Base-by-base conservation (phyloP, 306 rosid genomes). In the Castanospermum australe region DNA sequence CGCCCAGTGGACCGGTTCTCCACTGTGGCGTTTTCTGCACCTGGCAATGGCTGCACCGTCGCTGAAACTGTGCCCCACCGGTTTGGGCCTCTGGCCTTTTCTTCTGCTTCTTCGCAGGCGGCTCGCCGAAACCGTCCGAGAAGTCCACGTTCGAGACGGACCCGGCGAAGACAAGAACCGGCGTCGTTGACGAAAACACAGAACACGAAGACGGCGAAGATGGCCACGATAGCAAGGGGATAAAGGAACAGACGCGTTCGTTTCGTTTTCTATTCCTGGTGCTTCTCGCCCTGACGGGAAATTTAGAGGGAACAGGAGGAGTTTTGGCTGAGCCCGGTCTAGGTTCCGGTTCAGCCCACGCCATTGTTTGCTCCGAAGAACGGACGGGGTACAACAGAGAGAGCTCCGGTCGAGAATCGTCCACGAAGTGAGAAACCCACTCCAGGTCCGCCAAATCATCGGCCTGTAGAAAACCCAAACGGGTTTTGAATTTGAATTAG, bases 11-110 rank as follows among this genome's bases (percentile, higher is more conserved):
- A 28, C 98, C 98, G 85, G 98, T 75, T 72, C 98, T 82, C 98
- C 98, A 94, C 80, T 94, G 97, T 12, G 98, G 98, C 18, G 97
- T 94, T 85, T 89, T 91, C 78, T 92, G 97, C 20, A 91, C 97
- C 25, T 81, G 91, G 72, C 98, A 94, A 72, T 92, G 98, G 73
- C 86, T 86, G 45, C 98, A 94, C 82, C 93, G 82, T 35, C 98
- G 85, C 86, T 83, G 93, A 64, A 85, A 32, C 55, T 76, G 89
- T 12, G 77, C 4, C 69, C 83, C 87, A 17, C 87, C 72, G 4
- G 60, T 21, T 30, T 87, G 89, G 39, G 48, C 82, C 80, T 90
- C 88, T 17, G 82, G 41, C 39, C 80, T 77, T 66, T 45, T 91
- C 87, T 85, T 90, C 78, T 79, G 91, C 79, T 86, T 91, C 87